Percentiles rank a stretch among this genome's conserved stretches.
These are phyloP conservation scores for Schwanniomyces vanrijiae DNA, from an alignment of 805 yeast genomes.

Conservation along the genomic window DNA sequence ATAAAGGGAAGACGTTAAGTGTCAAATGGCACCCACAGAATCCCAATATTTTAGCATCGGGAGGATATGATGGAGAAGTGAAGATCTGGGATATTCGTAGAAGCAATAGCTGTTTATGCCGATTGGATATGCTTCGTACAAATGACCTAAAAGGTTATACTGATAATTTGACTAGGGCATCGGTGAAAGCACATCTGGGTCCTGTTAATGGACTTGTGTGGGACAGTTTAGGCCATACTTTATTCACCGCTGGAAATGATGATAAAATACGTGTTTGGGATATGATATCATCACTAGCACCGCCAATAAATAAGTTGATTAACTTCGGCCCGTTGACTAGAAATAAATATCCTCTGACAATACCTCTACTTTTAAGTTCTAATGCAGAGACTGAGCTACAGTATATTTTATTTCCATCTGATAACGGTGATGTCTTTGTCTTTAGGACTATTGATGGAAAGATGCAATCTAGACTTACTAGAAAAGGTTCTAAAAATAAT, in stretches of 20 bases:
- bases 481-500: constrained; percentile 38
- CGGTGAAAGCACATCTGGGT: constrained; percentile 69
- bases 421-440: constrained; percentile 67
- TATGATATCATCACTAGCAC: constrained; percentile 36
- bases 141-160: constrained; percentile 13
- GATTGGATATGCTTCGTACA: constrained; percentile 58
- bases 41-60: constrained; percentile 66
- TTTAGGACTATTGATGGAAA: constrained; percentile 63
- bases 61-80: constrained; percentile 79
- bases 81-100: constrained; percentile 85
- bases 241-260: constrained; percentile 74
- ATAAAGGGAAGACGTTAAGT: constrained; percentile 53
- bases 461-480: constrained; percentile 54
- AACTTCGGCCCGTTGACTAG: constrained; percentile 80
- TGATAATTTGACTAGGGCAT: constrained; percentile 27
- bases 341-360: constrained; percentile 51
- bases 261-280: constrained; percentile 83
- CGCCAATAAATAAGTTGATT: constrained; percentile 57
- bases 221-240: constrained; percentile 61
- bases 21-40: constrained; percentile 76
- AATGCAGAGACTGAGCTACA: constrained; percentile 53
- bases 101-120: constrained; percentile 60
- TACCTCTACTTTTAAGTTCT: constrained; percentile 56
- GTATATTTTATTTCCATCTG: constrained; percentile 69
- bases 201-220: constrained; percentile 79